phyloP scores from a whole-genome alignment of 1,284 basidiomycete species.

The Moniliella sp. region DNA sequence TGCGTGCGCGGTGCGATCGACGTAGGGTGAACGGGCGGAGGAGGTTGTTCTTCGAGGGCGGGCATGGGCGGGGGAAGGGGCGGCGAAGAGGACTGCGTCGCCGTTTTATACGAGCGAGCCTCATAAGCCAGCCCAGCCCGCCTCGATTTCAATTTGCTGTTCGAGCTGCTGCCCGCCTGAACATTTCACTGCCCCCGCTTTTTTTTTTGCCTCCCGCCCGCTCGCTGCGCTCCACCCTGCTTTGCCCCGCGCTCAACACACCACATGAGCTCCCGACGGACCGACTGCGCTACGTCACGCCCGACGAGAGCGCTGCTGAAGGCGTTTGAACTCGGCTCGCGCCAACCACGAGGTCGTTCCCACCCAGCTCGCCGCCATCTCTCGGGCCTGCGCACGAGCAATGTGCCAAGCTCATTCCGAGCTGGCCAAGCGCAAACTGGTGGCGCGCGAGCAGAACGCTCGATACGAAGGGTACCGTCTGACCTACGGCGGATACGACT shows the following conservation, averaged over 20 bases:
- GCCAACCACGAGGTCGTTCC: constrained; percentile 95
- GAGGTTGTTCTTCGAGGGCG: background rate
- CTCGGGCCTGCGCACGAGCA: constrained; percentile 67
- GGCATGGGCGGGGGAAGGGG: no score
- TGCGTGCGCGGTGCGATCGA: background rate
- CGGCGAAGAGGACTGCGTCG: no score
- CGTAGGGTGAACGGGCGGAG: background rate
- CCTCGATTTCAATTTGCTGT: no score
- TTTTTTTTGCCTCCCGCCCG: no score
- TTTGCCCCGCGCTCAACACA: no score
- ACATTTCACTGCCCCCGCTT: no score
- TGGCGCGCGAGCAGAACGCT: constrained; percentile 69
- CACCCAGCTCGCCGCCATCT: constrained; percentile 65
- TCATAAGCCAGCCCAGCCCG: no score
- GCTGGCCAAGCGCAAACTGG: constrained; percentile 71
- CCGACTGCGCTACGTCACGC: constrained; percentile 72
- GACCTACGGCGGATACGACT: constrained; percentile 94
- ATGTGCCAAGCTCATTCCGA: constrained; percentile 75
- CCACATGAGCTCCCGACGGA: constrained; percentile 61
- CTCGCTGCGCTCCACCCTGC: no score
- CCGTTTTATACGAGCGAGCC: no score
- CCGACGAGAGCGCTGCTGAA: constrained; percentile 82
- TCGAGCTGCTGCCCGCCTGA: no score
- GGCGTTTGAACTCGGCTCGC: constrained; percentile 90
- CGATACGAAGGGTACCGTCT: constrained; percentile 91